Percentiles rank a stretch among this genome's conserved stretches.
Conservation (phyloP, 2,329 filamentous ascomycete species). For the Orbilia javanica region DNA sequence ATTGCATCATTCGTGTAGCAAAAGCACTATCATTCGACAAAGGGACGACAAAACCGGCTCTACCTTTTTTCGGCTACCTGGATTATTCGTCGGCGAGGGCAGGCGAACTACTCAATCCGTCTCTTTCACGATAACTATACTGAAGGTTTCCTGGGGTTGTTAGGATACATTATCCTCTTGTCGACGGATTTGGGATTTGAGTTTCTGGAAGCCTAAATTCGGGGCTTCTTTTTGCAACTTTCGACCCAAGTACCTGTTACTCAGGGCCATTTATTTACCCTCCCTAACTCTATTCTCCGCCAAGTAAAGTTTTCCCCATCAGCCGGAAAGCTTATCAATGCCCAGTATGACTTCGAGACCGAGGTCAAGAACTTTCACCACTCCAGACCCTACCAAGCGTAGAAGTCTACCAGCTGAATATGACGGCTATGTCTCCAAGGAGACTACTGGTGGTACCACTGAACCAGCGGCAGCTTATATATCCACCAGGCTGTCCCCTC, state of each 20-base stretch:
- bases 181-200: constrained; percentile 50
- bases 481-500: constrained; percentile 51
- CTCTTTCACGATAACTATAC: constrained; percentile 20
- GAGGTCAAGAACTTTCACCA: constrained; percentile 37
- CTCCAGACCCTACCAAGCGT: constrained; percentile 32
- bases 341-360: constrained; percentile 45
- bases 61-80: constrained; percentile 37
- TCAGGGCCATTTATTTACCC: constrained; percentile 28
- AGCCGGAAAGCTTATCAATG: constrained; percentile 17
- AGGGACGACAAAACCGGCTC: constrained; percentile 37
- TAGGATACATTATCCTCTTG: constrained; percentile 1
- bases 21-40: not conserved
- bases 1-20: not conserved
- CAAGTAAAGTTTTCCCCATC: constrained; percentile 22
- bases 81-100: constrained; percentile 10
- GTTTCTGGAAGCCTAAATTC: constrained; percentile 16
- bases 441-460: constrained; percentile 40
- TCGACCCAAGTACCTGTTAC: constrained; percentile 33
- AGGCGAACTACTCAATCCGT: constrained; percentile 27
- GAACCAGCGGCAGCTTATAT: constrained; percentile 58
- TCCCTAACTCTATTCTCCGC: constrained; percentile 27
- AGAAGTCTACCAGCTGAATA: constrained; percentile 23
- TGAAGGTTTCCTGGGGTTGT: constrained; percentile 40
- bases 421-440: constrained; percentile 15
- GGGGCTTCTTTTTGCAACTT: not conserved